Evolutionary conservation across 225 moss, liverwort and hornwort species (phyloP), one percentile per base, ranked within the genome.

Genomic region (Sphagnum contortum): DNA sequence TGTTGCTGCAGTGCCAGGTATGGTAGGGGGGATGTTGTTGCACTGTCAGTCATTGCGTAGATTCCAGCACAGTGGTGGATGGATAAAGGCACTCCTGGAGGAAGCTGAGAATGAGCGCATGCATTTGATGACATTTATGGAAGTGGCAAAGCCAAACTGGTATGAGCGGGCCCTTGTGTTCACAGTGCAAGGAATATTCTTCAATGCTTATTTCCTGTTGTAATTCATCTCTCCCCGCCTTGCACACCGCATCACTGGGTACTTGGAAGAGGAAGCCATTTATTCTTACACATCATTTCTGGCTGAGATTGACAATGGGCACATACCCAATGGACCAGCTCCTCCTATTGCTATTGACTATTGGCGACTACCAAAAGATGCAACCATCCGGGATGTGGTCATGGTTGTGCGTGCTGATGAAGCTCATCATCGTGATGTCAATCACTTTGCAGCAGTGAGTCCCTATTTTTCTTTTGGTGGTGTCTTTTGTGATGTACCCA

Each of bases 51-150:
- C 96, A 0, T 66, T 98, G 44, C 75, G 90, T 4, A 77, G 75
- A 55, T 89, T 98, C 62, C 74, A 98, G 69, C 84, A 86, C 7
- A 92, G 90, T 49, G 96, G 96, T 3, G 95, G 95, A 7, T 98
- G 96, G 96, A 91, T 98, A 68, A 92, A 91, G 76, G 96, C 90
- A 2, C 73, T 98, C 5, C 70, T 98, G 3, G 96, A 98, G 61
- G 96, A 98, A 65, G 96, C 96, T n/a, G 96, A 98, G 68, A 98
- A 98, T 13, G 96, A 98, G 76, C 87, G 96, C 0, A 98, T 98
- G 96, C 96, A 98, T 79, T 75, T 98, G 48, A 98, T 98, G 96
- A 90, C 87, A 3, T 90, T 91, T 8, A 90, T 91, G 96, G 96
- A 98, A 45, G 71, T 98, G 53, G 79, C 93, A 4, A 12, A 89